These are phyloP conservation scores for Schoenoplectus triqueter DNA, from an alignment of 202 grass and related monocot genomes.

Conservation along the genomic window DNA sequence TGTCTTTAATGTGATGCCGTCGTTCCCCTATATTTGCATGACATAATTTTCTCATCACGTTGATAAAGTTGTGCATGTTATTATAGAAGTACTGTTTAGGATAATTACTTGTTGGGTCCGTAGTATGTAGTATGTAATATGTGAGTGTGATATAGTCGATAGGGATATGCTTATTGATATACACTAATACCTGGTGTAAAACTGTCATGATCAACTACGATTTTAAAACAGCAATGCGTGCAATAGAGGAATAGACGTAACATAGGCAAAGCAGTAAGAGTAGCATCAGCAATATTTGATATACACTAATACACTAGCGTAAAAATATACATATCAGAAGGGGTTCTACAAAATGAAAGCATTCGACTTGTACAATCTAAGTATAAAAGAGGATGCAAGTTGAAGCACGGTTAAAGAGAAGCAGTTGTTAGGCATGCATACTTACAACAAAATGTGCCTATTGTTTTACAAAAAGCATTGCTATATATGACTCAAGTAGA, in stretches of 20 bases:
- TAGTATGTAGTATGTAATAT: background rate
- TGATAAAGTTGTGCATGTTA: background rate
- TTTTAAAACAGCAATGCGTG: background rate
- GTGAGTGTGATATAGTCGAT: background rate
- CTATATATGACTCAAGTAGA: background rate
- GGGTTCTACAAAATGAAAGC: background rate
- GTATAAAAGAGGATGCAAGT: background rate
- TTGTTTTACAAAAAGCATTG: background rate
- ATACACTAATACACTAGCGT: background rate
- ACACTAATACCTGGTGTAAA: background rate
- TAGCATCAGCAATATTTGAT: background rate
- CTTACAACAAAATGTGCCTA: slow-evolving; percentile 14
- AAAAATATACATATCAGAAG: background rate
- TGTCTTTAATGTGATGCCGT: background rate
- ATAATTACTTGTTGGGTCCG: background rate
- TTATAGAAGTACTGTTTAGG: background rate
- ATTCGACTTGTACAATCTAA: background rate
- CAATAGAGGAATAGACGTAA: background rate
- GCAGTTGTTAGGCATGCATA: background rate
- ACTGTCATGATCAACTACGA: background rate
- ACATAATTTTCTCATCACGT: background rate
- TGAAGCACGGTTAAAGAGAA: background rate
- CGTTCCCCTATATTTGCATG: background rate
- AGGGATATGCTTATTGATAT: background rate
- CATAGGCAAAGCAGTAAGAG: background rate